Conservation (phyloP, 192 early-diverging fungal species). For the Coemansia sp. region DNA sequence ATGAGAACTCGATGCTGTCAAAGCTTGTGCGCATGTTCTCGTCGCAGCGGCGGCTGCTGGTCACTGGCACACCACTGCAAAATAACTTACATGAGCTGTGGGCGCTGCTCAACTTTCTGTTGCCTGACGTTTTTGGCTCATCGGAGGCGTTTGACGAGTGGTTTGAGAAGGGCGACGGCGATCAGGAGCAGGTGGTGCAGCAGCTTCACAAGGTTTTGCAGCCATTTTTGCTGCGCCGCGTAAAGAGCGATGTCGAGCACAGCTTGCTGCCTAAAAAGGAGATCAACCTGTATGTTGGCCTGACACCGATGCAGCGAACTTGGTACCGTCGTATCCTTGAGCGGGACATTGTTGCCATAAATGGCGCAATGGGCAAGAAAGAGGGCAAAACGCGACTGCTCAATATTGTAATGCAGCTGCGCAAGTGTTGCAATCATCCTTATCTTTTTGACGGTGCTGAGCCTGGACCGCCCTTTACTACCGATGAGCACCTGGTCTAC, state of each 20-base stretch:
- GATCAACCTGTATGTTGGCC: conserved; percentile 87
- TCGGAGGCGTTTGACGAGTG: conserved; percentile 94
- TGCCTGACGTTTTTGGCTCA: conserved; percentile 95
- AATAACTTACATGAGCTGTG: conserved; percentile 99
- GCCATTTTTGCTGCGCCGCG: conserved; percentile 81
- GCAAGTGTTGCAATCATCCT: conserved; percentile 93
- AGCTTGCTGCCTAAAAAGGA: conserved; percentile 93
- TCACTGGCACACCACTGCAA: conserved; percentile 95
- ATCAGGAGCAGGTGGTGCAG: conserved; percentile 62
- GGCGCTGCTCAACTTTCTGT: conserved; percentile 95
- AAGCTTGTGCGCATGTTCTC: conserved; percentile 91
- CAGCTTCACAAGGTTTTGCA: conserved; percentile 68
- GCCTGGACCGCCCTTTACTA: conserved; percentile 94
- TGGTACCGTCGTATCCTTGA: conserved; percentile 96
- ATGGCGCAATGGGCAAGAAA: conserved; percentile 73
- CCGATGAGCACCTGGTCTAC: conserved; percentile 91
- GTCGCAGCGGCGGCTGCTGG: conserved; percentile 83
- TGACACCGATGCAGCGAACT: conserved; percentile 91
- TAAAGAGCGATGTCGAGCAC: conserved; percentile 96
- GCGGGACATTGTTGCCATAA: conserved; percentile 97
- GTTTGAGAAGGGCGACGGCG: conserved; percentile 65
- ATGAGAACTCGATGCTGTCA: conserved; percentile 93
- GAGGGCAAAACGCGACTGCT: conserved; percentile 88
- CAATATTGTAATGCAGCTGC: conserved; percentile 95
- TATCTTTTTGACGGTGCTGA: conserved; percentile 90